Conservation (phyloP, 345 rosid genomes). For the Brassica incana region DNA sequence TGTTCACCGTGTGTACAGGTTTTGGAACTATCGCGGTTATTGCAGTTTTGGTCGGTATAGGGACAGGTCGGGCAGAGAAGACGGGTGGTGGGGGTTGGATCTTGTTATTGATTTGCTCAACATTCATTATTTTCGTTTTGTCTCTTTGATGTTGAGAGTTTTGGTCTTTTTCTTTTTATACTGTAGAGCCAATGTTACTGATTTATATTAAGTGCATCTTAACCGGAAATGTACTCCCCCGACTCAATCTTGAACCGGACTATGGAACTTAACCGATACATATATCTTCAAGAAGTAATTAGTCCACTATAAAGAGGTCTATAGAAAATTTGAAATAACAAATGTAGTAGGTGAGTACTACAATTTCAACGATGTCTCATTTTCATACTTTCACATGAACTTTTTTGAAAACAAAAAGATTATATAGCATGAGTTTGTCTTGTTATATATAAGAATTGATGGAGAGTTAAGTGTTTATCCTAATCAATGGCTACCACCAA, state of each 20-base stretch:
- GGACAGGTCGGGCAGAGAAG: slow-evolving; percentile 32
- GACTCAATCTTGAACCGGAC: slow-evolving; percentile 8
- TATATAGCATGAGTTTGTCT: slow-evolving; percentile 4
- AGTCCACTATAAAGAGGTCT: not conserved
- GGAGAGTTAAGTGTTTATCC: not conserved
- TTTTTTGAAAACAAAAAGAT: not conserved
- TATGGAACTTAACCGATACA: not conserved
- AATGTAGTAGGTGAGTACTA: slow-evolving; percentile 21
- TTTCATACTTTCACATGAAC: not conserved
- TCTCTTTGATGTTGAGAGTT: slow-evolving; percentile 43
- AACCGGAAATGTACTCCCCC: not conserved
- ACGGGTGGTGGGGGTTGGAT: slow-evolving; percentile 31
- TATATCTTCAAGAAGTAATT: not conserved
- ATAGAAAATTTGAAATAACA: not conserved
- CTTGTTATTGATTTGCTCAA: slow-evolving; percentile 33
- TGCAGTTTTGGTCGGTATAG: slow-evolving; percentile 32
- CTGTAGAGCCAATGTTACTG: slow-evolving; percentile 29
- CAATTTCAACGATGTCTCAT: slow-evolving; percentile 22
- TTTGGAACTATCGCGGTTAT: slow-evolving; percentile 55
- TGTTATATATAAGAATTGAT: not conserved
- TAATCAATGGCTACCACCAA: slow-evolving; percentile 30
- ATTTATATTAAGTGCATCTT: not conserved
- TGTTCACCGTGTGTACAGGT: slow-evolving; percentile 58
- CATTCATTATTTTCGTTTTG: slow-evolving; percentile 36
- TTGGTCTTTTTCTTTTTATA: slow-evolving; percentile 10